A percentile compares a stretch with the other conserved stretches of the same genome.
These are phyloP conservation scores for Heimioporus sp. DNA, from an alignment of 768 basidiomycete genomes.

Conservation along the genomic window DNA sequence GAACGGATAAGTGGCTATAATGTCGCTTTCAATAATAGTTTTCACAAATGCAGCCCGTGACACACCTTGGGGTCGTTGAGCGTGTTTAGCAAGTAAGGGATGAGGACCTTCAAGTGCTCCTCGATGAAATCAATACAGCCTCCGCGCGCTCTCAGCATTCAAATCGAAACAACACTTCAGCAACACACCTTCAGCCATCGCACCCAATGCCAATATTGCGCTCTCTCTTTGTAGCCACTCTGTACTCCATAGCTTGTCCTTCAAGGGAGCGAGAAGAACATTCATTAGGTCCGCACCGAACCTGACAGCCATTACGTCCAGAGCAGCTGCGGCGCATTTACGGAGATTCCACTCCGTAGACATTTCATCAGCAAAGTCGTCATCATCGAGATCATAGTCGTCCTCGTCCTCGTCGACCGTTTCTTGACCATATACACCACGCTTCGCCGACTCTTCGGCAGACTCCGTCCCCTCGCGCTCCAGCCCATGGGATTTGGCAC, in stretches of 20 bases:
- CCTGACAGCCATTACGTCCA: conserved; percentile 94
- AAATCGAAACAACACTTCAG: not conserved
- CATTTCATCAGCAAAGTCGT: conserved; percentile 90
- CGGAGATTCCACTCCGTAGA: conserved; percentile 98
- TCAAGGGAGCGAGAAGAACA: conserved; percentile 84
- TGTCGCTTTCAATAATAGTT: conserved; percentile 1
- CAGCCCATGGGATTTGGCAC: conserved; percentile 78
- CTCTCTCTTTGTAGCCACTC: conserved; percentile 97
- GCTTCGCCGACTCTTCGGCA: conserved; percentile 36
- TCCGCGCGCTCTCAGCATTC: conserved; percentile 30
- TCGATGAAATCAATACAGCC: conserved; percentile 97
- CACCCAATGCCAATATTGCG: conserved; percentile 92
- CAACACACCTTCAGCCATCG: conserved; percentile 91
- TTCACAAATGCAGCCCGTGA: not conserved
- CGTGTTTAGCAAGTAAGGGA: conserved; percentile 90
- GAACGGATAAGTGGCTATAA: conserved; percentile 91
- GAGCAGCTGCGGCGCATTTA: conserved; percentile 96
- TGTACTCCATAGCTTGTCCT: conserved; percentile 87
- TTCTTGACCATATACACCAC: conserved; percentile 77
- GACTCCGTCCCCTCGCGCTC: conserved; percentile 61
- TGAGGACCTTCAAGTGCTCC: conserved; percentile 88
- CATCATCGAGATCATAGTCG: conserved; percentile 83
- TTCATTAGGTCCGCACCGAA: conserved; percentile 89
- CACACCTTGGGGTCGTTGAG: conserved; percentile 88
- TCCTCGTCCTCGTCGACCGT: conserved; percentile 84